Percentiles rank a stretch among this genome's conserved stretches.
Evolutionary conservation across 2,329 filamentous ascomycete species (phyloP).

Genomic region (Emydomyces testavorans): DNA sequence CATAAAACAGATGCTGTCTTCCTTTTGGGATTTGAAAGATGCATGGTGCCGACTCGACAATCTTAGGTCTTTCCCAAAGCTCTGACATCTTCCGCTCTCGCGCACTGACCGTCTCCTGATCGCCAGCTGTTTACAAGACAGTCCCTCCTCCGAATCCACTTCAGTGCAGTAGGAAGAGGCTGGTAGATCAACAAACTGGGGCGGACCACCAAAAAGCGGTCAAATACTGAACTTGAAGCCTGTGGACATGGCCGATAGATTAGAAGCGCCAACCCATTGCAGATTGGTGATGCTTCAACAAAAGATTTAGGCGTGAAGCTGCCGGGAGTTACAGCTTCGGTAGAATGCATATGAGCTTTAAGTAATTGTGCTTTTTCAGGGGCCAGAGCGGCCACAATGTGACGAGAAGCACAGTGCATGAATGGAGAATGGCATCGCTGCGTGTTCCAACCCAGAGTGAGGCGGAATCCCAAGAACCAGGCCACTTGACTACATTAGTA

Average conservation of each 20-base stretch:
- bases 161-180: neutral
- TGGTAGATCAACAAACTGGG: neutral
- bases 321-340: no score
- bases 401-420: neutral
- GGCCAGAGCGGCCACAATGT: no score
- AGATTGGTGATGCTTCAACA: neutral
- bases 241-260: neutral
- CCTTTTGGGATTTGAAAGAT: no score
- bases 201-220: neutral
- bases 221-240: neutral
- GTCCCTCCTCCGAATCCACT: neutral
- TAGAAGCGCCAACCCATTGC: neutral
- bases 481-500: neutral
- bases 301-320: no score
- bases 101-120: neutral
- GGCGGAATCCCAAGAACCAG: conserved; percentile 1
- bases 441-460: neutral
- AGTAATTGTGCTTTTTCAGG: no score
- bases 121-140: neutral
- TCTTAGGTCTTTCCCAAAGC: neutral
- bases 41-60: neutral
- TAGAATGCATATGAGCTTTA: no score
- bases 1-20: neutral
- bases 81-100: no score
- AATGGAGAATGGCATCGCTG: neutral